Base-by-base conservation (phyloP, 352 stramenopile species). In the Phytophthora palmivora region DNA sequence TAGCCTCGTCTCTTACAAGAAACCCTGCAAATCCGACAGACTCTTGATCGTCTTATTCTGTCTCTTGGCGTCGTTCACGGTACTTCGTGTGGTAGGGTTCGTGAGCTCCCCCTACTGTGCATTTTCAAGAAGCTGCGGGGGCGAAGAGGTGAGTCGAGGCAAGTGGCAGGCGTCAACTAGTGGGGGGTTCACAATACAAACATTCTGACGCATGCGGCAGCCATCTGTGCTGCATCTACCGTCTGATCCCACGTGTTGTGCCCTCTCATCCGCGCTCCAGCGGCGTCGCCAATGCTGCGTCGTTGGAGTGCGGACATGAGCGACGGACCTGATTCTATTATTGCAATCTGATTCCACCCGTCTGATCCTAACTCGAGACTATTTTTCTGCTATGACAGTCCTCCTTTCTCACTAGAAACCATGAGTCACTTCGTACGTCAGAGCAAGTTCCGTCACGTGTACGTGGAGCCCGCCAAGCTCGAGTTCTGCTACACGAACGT, bases 371-470 rank as follows among this genome's bases (percentile, higher is more conserved):
- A 51, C 28, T 41, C 0, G 45, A 43, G 21, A 37, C 39, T 52
- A 11, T 22, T 19, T 43, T 6, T 14, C n/a, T 52, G 4, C 24
- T 52, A 11, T 7, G 21, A 22, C 36, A 71, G 63, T 61, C 45
- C 42, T 43, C 46, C 32, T 24, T 24, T 60, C 26, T 2, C 45
- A 32, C 45, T 41, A 52, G 45, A 39, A 61, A 91, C 36, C 52
- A 98, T 97, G 93, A 97, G 87, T 64, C 86, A 97, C 73, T 97
- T 98, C 70, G 93, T 99, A 59, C 92, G 97, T 42, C 89, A 94
- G 73, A 99, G 94, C 48, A 99, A 99, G 70, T 99, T 98, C 82
- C 96, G 97, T 72, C 97, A 99, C 88, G 95, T 99, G 63, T 99
- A 97, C 84, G 84, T 98, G 49, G 97, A 99, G 74, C 82, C 94